Conservation (phyloP, 176 grass and related monocot species). For the Rhipidocladum racemiflorum region DNA sequence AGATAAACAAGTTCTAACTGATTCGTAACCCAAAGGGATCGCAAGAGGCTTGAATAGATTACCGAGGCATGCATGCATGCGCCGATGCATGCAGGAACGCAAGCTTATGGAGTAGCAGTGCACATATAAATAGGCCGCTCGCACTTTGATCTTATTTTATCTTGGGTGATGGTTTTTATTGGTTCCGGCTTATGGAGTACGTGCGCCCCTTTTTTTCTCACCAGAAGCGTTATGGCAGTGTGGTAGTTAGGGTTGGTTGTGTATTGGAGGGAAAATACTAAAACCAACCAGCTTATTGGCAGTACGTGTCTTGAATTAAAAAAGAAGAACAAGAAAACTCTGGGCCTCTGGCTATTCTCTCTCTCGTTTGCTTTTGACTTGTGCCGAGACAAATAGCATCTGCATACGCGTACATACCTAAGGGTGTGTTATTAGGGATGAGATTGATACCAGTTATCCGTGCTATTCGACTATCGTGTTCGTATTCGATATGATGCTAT, state of each 20-base stretch:
- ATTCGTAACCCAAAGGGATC: background rate
- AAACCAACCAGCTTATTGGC: conserved; percentile 33
- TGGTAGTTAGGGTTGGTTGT: conserved; percentile 77
- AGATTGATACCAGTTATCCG: no score
- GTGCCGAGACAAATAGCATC: background rate
- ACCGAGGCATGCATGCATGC: background rate
- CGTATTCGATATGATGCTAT: no score
- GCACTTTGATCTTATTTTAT: conserved; percentile 21
- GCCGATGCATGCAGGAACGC: background rate
- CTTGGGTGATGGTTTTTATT: conserved; percentile 8
- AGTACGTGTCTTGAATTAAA: conserved; percentile 1
- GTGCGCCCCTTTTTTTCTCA: conserved; percentile 64
- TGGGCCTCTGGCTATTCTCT: background rate
- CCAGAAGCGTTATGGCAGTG: conserved; percentile 53
- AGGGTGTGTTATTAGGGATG: background rate
- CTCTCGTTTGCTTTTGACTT: conserved; percentile 16
- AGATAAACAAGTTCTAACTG: background rate
- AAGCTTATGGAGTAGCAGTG: conserved; percentile 14
- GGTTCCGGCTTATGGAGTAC: conserved; percentile 7
- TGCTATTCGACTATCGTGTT: no score
- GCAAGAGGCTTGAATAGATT: background rate
- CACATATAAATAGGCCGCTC: conserved; percentile 48
- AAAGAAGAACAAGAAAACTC: background rate
- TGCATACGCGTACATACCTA: background rate
- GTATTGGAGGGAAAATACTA: conserved; percentile 46